Percentiles rank a stretch among this genome's conserved stretches.
Conservation (phyloP, 2,329 filamentous ascomycete genomes). For the Westerdykella aurantiaca region DNA sequence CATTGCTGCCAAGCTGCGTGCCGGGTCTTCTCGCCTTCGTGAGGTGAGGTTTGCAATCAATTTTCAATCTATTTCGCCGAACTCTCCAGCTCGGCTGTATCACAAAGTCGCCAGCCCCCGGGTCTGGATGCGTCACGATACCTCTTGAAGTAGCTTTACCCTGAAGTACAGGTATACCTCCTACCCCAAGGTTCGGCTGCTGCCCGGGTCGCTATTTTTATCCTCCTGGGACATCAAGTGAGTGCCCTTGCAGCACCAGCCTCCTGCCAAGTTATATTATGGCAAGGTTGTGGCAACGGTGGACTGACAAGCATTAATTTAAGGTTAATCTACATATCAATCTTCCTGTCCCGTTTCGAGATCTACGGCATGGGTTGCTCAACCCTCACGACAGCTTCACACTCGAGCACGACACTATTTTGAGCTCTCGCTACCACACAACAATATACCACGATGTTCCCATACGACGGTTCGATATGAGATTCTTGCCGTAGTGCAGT, state of each 20-base stretch:
- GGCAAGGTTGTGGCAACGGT: constrained; percentile 17
- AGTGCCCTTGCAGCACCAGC: constrained; percentile 25
- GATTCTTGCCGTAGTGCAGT: constrained; percentile 11
- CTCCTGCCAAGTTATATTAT: constrained; percentile 25
- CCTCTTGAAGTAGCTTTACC: constrained; percentile 7
- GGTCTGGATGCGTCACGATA: constrained; percentile 22
- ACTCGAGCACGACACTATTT: constrained; percentile 17
- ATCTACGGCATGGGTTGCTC: constrained; percentile 27
- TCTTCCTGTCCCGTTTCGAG: constrained; percentile 29
- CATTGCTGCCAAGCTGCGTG: constrained; percentile 11
- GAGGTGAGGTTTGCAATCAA: constrained; percentile 29
- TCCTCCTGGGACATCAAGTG: constrained; percentile 13
- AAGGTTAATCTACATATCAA: constrained; percentile 37
- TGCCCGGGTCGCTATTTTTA: constrained; percentile 26
- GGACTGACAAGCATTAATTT: constrained; percentile 37
- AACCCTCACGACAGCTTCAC: constrained; percentile 13
- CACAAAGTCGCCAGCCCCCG: constrained; percentile 13
- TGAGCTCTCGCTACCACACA: constrained; percentile 21
- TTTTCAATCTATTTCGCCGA: constrained; percentile 25
- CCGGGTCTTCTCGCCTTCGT: constrained; percentile 14
- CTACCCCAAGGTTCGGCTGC: constrained; percentile 11
- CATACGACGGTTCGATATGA: constrained; percentile 27
- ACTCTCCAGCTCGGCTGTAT: constrained; percentile 17
- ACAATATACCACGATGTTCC: constrained; percentile 16
- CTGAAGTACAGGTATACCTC: constrained; percentile 6